Base-by-base conservation (phyloP, 2,329 filamentous ascomycete genomes). In the Colletotrichum chrysophilum region DNA sequence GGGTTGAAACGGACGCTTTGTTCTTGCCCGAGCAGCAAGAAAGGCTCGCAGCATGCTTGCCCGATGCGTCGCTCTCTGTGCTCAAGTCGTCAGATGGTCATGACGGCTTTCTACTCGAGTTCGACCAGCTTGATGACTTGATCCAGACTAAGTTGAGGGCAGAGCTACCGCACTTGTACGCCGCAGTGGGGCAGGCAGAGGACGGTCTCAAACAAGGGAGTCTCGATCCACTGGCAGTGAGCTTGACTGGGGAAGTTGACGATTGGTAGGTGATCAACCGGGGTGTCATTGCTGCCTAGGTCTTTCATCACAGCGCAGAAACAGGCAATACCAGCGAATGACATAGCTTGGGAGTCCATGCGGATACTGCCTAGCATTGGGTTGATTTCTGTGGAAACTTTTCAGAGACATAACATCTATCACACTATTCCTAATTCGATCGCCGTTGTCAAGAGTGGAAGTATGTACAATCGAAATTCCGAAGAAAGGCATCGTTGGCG, bases 251-350 rank as follows among this genome's bases (percentile, higher is more conserved):
- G 5, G 74, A 74, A 30, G 56, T 76, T 18, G 73, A 75, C 8
- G 16, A 64, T 94, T 97, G 79, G 93, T 93, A 6, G 96, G 98
- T 34, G 48, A 16, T 9, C 24, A 18, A 28, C 12, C 18, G 6
- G n/a, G 55, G 14, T 30, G 18, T 52, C 43, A 52, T 21, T 52
- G 43, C 43, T 21, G n/a, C n/a, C 6, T 24, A 52, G 3, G 43
- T 24, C n/a, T 52, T 24, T 24, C 43, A 13, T 52, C n/a, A 4
- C 43, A 52, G 43, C n/a, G 43, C 43, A 21, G 10, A 52, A 24
- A 58, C 55, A 18, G 16, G 55, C 55, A 58, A 58, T 58, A 26
- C 24, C n/a, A 52, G n/a, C 43, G 43, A 52, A 52, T 18, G 43
- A 52, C n/a, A 13, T 7, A 52, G n/a, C n/a, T 52, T 4, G 43